Evolutionary conservation across 2,329 filamentous ascomycete species (phyloP).

Genomic region (Microthyrium microscopicum): DNA sequence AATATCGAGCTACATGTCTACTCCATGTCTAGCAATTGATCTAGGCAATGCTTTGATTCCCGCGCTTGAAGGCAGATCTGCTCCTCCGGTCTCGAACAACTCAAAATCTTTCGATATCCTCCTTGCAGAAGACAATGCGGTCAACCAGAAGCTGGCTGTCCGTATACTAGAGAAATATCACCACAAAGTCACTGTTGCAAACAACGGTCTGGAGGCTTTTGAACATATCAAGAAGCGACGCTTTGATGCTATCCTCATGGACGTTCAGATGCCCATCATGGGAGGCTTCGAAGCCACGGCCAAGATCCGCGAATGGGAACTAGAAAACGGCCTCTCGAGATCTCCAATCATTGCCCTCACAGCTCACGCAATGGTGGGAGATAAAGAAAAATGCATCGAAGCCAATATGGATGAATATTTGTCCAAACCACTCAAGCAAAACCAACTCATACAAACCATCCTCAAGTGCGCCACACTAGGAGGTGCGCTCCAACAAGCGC

Average conservation of each 20-base stretch:
- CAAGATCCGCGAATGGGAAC: conserved; percentile 92
- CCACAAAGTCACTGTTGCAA: conserved; percentile 78
- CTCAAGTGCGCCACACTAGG: conserved; percentile 90
- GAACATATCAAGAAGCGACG: conserved; percentile 82
- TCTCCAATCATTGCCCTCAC: conserved; percentile 95
- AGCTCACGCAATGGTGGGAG: conserved; percentile 95
- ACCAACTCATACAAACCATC: conserved; percentile 94
- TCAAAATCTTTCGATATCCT: conserved; percentile 92
- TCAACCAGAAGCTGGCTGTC: conserved; percentile 89
- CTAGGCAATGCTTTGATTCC: conserved; percentile 92
- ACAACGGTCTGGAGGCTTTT: conserved; percentile 85
- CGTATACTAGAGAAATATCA: conserved; percentile 97
- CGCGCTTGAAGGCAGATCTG: conserved; percentile 81
- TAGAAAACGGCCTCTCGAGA: conserved; percentile 58
- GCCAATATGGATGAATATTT: conserved; percentile 99
- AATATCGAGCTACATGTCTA: conserved; percentile 99
- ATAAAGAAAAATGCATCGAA: conserved; percentile 94
- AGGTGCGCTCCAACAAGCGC: conserved; percentile 53
- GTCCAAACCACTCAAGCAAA: conserved; percentile 90
- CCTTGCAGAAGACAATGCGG: conserved; percentile 88
- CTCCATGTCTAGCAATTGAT: conserved; percentile 84
- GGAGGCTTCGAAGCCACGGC: conserved; percentile 94
- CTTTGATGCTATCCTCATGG: conserved; percentile 96
- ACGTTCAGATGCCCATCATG: conserved; percentile 99
- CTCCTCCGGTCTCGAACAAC: conserved; percentile 80